Percentiles rank a stretch among this genome's conserved stretches.
Evolutionary conservation across 106 monocot species (phyloP).

Genomic region (Dioscorea dumetorum): DNA sequence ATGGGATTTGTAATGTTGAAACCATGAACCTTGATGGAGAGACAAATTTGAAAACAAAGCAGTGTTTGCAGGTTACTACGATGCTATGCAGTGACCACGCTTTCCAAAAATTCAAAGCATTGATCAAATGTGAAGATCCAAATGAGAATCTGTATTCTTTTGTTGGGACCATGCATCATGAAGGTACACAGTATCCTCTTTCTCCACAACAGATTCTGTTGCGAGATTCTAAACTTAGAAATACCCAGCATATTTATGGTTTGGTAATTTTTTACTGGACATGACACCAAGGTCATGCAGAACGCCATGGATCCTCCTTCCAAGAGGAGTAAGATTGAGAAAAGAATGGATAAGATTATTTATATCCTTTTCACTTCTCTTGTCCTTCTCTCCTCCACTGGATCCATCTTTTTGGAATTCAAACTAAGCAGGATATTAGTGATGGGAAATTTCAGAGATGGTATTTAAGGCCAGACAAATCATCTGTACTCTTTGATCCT

Average conservation of each 20-base stretch:
- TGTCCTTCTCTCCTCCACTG: conserved; percentile 32
- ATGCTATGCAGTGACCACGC: conserved; percentile 18
- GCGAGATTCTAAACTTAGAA: conserved; percentile 75
- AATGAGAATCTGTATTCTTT: conserved; percentile 75
- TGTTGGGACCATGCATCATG: conserved; percentile 47
- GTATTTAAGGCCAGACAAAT: conserved; percentile 64
- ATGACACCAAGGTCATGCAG: conserved; percentile 83
- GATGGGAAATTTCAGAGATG: conserved; percentile 32
- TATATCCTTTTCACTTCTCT: conserved; percentile 57
- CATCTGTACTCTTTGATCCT: conserved; percentile 59
- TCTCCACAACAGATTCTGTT: conserved; percentile 68
- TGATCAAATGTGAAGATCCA: conserved; percentile 75
- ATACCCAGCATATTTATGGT: conserved; percentile 57
- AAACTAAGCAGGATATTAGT: conserved; percentile 36
- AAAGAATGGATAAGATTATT: conserved; percentile 68
- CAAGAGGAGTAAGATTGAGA: conserved; percentile 73
- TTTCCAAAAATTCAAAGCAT: conserved; percentile 48
- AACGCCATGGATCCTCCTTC: conserved; percentile 74
- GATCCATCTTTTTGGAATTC: conserved; percentile 58
- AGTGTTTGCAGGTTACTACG: conserved; percentile 39
- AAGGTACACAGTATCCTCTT: conserved; percentile 40
- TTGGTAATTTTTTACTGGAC: conserved; percentile 73
- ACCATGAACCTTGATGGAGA: conserved; percentile 92
- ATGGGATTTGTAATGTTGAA: conserved; percentile 72
- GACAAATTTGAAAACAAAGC: conserved; percentile 79